A percentile compares a stretch with the other conserved stretches of the same genome.
phyloP scores from a whole-genome alignment of 441 rosid species.

The Lagerstroemia fauriei region DNA sequence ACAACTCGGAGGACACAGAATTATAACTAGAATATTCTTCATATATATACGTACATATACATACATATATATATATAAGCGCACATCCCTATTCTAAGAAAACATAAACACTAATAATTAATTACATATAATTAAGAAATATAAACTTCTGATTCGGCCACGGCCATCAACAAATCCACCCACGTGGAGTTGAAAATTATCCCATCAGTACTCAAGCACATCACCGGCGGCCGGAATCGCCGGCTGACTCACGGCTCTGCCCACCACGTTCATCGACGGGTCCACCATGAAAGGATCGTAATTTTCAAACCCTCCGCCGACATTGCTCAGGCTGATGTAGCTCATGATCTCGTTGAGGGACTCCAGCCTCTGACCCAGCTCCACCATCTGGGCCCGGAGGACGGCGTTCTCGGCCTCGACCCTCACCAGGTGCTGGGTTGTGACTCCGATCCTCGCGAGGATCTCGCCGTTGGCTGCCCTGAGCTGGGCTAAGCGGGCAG shows the following conservation, averaged over 20 bases:
- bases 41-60: no score
- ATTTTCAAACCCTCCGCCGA: neutral
- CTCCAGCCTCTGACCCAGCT: conserved; percentile 24
- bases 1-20: no score
- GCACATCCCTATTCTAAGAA: no score
- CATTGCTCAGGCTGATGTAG: neutral
- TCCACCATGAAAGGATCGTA: neutral
- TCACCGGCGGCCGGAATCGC: neutral
- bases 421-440: conserved; percentile 41
- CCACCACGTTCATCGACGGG: neutral
- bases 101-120: no score
- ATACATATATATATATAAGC: no score
- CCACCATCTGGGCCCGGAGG: conserved; percentile 26
- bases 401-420: conserved; percentile 46
- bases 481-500: conserved; percentile 37
- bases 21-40: no score
- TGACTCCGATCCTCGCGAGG: conserved; percentile 28
- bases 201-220: neutral
- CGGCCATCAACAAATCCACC: no score
- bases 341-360: conserved; percentile 28
- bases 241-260: neutral
- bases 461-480: conserved; percentile 47
- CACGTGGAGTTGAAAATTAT: no score
- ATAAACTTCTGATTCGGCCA: no score
- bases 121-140: no score